A percentile compares a stretch with the other conserved stretches of the same genome.
Evolutionary conservation across 2,329 filamentous ascomycete genomes (phyloP).

Genomic region (Sporothrix dimorphospora): DNA sequence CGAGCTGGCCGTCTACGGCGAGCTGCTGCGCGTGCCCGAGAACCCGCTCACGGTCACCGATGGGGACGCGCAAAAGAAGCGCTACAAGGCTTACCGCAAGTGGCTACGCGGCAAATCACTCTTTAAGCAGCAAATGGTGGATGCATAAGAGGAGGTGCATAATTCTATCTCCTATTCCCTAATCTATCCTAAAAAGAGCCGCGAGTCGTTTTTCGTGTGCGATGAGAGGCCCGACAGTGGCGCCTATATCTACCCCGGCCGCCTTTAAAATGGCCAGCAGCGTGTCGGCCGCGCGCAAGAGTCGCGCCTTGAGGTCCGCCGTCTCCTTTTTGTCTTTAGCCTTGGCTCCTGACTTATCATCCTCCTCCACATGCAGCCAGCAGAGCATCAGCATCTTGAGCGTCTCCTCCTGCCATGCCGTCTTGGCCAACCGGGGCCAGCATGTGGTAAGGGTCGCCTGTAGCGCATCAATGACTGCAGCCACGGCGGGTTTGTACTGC

Average conservation of each 20-base stretch:
- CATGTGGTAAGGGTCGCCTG: constrained; percentile 62
- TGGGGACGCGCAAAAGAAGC: constrained; percentile 86
- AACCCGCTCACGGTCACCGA: constrained; percentile 86
- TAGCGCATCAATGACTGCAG: constrained; percentile 57
- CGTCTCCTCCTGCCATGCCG: constrained; percentile 64
- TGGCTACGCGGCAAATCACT: constrained; percentile 94
- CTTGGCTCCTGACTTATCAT: constrained; percentile 36
- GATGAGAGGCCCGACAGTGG: constrained; percentile 42
- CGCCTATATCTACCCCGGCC: constrained; percentile 36
- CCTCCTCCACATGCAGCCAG: constrained; percentile 61
- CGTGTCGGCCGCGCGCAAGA: constrained; percentile 43
- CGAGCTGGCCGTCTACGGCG: constrained; percentile 72
- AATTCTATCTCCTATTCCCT: background rate
- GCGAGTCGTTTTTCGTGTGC: constrained; percentile 43
- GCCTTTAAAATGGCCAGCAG: constrained; percentile 42
- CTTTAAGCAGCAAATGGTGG: constrained; percentile 83
- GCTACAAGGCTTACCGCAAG: constrained; percentile 94
- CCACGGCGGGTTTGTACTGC: constrained; percentile 56
- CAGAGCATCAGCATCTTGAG: constrained; percentile 64
- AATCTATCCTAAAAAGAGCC: constrained; percentile 39
- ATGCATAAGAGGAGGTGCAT: constrained; percentile 37
- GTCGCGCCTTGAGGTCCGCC: constrained; percentile 40
- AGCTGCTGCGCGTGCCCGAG: constrained; percentile 75
- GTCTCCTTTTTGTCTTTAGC: constrained; percentile 29
- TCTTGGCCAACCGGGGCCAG: constrained; percentile 66